Evolutionary conservation across 1,139 yeast genomes (phyloP).

Genomic region (Yamadazyma membranifaciens): DNA sequence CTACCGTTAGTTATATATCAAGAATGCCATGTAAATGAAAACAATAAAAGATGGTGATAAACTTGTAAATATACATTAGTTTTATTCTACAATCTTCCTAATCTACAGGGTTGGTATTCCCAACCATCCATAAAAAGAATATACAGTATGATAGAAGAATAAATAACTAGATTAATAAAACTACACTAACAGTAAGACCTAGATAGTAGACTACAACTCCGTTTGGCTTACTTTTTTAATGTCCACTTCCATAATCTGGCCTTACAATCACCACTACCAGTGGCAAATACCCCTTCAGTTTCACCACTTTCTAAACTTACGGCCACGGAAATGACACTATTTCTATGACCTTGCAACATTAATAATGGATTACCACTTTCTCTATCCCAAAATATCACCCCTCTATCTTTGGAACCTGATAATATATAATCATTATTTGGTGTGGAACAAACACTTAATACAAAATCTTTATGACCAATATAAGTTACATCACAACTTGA

Average conservation of each 20-base stretch:
- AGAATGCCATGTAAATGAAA: no score
- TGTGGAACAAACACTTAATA: slow-evolving; percentile 88
- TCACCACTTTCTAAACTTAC: slow-evolving; percentile 77
- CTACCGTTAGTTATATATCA: no score
- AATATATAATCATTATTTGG: slow-evolving; percentile 90
- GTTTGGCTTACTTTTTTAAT: slow-evolving; percentile 10
- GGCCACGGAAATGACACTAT: slow-evolving; percentile 92
- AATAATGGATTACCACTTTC: slow-evolving; percentile 87
- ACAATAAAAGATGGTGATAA: no score
- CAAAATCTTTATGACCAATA: slow-evolving; percentile 96
- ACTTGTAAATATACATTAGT: no score
- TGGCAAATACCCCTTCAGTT: slow-evolving; percentile 80
- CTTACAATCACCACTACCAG: slow-evolving; percentile 97
- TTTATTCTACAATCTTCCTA: no score
- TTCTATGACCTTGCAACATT: slow-evolving; percentile 96
- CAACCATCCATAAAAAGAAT: no score
- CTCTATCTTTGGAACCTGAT: slow-evolving; percentile 96
- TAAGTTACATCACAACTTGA: slow-evolving; percentile 88
- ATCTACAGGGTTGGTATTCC: no score
- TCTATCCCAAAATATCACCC: slow-evolving; percentile 97
- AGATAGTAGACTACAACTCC: no score
- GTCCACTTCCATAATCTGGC: slow-evolving; percentile 93
- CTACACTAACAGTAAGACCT: no score
- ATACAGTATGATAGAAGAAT: no score
- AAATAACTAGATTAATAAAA: no score